phyloP scores from a whole-genome alignment of 495 filamentous ascomycete species.

The Saxophila tyrrhenica region DNA sequence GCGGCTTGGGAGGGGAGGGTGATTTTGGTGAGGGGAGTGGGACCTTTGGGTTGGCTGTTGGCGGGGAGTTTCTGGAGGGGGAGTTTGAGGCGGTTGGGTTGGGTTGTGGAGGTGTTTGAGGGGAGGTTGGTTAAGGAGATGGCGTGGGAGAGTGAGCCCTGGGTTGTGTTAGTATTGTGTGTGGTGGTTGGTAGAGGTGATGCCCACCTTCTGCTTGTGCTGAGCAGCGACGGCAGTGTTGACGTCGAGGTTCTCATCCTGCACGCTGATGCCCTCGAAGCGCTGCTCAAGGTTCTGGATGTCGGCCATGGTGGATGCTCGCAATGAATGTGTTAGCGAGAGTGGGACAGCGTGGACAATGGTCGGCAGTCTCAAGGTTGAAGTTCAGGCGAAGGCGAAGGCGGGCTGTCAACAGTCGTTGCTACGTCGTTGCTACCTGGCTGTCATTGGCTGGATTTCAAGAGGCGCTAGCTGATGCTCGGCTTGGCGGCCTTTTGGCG shows the following conservation, averaged over 20 bases:
- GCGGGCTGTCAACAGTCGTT: neutral
- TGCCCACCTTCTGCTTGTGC: conserved; percentile 29
- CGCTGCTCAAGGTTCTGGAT: conserved; percentile 28
- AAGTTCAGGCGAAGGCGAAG: too few species aligned
- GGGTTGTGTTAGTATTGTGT: conserved; percentile 2
- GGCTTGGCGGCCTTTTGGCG: too few species aligned
- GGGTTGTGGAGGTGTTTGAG: conserved; percentile 21
- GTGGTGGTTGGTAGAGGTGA: neutral
- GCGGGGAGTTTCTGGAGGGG: conserved; percentile 32
- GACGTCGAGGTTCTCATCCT: conserved; percentile 31
- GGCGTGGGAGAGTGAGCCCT: conserved; percentile 28
- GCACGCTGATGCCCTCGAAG: conserved; percentile 29
- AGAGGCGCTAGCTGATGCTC: neutral
- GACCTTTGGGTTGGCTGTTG: conserved; percentile 9
- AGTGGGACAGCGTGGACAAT: neutral
- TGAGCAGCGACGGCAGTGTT: conserved; percentile 19
- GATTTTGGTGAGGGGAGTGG: conserved; percentile 46
- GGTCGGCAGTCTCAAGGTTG: neutral
- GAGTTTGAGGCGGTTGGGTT: conserved; percentile 30
- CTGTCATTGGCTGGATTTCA: neutral
- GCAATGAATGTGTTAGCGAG: conserved; percentile 1
- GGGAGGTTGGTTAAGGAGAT: conserved; percentile 28
- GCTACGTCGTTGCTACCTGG: neutral
- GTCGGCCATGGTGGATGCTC: conserved; percentile 19
- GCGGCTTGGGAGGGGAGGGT: conserved; percentile 56